Evolutionary conservation across 2,329 filamentous ascomycete genomes (phyloP), one percentile per base, ranked within the genome.

Genomic region (Biscogniauxia mediterranea): DNA sequence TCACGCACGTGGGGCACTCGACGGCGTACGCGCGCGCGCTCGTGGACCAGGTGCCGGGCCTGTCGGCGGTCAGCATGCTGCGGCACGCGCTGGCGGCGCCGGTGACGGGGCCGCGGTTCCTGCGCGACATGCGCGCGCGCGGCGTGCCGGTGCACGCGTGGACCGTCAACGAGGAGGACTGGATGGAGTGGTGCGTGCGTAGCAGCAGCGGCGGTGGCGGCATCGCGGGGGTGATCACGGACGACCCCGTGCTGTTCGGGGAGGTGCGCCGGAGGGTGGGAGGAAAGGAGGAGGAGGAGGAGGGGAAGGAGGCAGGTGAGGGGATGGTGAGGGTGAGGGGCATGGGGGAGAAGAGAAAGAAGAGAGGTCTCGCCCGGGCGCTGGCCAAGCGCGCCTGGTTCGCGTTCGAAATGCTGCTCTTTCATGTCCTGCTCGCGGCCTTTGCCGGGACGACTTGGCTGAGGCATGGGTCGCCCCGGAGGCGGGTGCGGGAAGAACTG

Each of bases 161-260:
- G 94, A 97, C 93, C 0, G 90, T 97, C 56, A 97, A 98, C 73
- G 84, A 89, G 15, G 83, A 85, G 64, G 80, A 82, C 55, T 85
- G 87, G 76, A 97, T 98, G 93, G 83, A 87, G 68, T 97, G 92
- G 92, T 84, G 86, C 65, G 85, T 96, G 23, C 23, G 23, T 38
- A 76, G 81, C 26, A 77, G 84, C 51, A 69, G 61, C 5, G 23
- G 23, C 5, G 23, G 23, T 23, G 23, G 23, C 5, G 2, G 5
- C n/a, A 78, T 96, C 1, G 91, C 96, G 68, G 93, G 91, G 0
- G 89, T 97, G 4, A 88, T 97, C 57, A 96, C 93, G 0, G 93
- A 97, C 71, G 88, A 97, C 67, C 91, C 91, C 1, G 83, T 83
- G 71, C 75, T 83, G 66, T 94, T 88, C 70, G 72, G 87, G 23